A percentile compares a stretch with the other conserved stretches of the same genome.
phyloP scores from a whole-genome alignment of 192 early-diverging fungal genomes.

The Linnemannia zychae region DNA sequence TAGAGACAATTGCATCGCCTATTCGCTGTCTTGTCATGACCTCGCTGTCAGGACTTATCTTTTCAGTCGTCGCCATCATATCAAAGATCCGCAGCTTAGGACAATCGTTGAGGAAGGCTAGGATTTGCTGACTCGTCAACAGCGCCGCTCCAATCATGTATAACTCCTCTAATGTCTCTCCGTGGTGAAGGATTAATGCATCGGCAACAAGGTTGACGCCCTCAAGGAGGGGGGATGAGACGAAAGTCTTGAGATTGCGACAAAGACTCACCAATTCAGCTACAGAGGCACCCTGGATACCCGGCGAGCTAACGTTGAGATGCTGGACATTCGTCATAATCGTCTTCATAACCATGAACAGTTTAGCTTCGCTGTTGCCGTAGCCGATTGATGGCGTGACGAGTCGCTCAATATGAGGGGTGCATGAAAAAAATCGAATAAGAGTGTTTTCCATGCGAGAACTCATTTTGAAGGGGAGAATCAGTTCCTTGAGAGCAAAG shows the following conservation, averaged over 20 bases:
- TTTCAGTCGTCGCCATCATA: neutral
- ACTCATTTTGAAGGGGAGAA: neutral
- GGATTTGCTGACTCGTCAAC: neutral
- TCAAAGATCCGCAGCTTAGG: slow-evolving; percentile 11
- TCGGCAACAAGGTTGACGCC: neutral
- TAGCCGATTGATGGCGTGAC: neutral
- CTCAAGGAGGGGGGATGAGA: neutral
- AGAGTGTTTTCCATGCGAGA: too few relatives aligned
- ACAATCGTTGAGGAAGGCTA: neutral
- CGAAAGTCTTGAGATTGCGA: slow-evolving; percentile 9
- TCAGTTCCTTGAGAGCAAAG: neutral
- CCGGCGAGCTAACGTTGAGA: neutral
- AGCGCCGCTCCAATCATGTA: neutral
- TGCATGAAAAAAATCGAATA: too few relatives aligned
- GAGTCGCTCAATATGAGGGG: neutral
- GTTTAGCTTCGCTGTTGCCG: neutral
- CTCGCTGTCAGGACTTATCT: neutral
- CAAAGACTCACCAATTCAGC: neutral
- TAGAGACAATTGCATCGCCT: neutral
- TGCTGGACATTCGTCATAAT: slow-evolving; percentile 1
- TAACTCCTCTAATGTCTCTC: slow-evolving; percentile 11
- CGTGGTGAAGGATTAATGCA: neutral
- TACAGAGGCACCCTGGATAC: neutral
- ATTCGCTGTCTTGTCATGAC: neutral
- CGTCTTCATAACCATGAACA: neutral